Evolutionary conservation across 352 stramenopile species (phyloP).

Genomic region (Pythium vanterpoolii): DNA sequence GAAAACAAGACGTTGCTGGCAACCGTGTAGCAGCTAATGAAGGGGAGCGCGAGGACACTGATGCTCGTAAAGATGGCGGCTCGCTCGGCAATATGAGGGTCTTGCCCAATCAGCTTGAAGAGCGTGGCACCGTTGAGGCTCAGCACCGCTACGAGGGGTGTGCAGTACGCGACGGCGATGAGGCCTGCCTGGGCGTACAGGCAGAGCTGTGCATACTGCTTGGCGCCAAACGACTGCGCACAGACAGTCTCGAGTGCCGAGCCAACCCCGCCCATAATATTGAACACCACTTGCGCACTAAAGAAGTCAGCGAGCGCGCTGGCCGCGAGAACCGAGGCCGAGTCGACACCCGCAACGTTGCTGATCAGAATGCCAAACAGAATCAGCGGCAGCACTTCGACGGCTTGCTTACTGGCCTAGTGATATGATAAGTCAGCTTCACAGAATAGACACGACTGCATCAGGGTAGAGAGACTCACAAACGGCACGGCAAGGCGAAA

Average conservation of each 20-base stretch:
- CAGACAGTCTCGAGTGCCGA: slow-evolving; percentile 37
- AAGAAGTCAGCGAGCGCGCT: slow-evolving; percentile 23
- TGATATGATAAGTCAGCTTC: not conserved
- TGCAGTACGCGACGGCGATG: slow-evolving; percentile 16
- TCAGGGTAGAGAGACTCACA: not conserved
- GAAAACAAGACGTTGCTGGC: slow-evolving; percentile 31
- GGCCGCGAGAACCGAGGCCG: slow-evolving; percentile 27
- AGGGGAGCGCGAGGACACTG: slow-evolving; percentile 22
- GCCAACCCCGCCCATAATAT: slow-evolving; percentile 23
- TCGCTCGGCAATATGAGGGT: slow-evolving; percentile 26
- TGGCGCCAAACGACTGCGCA: slow-evolving; percentile 37
- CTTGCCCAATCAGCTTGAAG: slow-evolving; percentile 32
- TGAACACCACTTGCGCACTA: slow-evolving; percentile 10
- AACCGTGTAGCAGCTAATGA: slow-evolving; percentile 25
- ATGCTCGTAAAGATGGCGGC: slow-evolving; percentile 24
- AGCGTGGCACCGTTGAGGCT: slow-evolving; percentile 24
- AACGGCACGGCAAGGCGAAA: not conserved
- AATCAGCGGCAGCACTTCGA: not conserved
- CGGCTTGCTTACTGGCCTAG: not conserved
- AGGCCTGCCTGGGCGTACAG: slow-evolving; percentile 38
- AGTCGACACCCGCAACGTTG: not conserved
- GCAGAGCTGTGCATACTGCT: slow-evolving; percentile 35
- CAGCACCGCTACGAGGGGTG: slow-evolving; percentile 16
- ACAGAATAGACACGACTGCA: not conserved
- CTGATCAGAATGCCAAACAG: not conserved